A percentile compares a stretch with the other conserved stretches of the same genome.
Conservation (phyloP, 805 yeast genomes). For the Sugiyamaella chiloensis region DNA sequence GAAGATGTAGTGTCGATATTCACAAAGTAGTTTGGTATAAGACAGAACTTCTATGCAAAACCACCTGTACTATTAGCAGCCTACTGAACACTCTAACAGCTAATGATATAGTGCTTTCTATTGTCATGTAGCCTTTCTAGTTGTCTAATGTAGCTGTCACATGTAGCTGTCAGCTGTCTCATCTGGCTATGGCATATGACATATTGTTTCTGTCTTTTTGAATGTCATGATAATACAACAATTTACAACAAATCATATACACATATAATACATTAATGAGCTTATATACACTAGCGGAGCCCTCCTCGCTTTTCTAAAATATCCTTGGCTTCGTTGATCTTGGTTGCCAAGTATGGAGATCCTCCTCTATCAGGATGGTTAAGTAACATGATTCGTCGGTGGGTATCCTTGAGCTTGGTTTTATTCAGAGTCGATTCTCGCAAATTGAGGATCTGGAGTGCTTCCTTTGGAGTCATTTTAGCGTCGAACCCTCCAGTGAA, state of each 20-base stretch:
- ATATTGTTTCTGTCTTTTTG: too few species aligned
- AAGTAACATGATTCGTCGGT: constrained; percentile 70
- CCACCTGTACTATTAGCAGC: too few species aligned
- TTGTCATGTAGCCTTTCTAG: too few species aligned
- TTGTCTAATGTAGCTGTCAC: too few species aligned
- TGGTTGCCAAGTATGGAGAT: constrained; percentile 73
- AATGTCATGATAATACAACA: too few species aligned
- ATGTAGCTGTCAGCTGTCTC: too few species aligned
- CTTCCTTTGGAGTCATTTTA: constrained; percentile 90
- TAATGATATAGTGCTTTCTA: not conserved
- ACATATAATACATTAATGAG: too few species aligned
- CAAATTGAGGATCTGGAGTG: constrained; percentile 75
- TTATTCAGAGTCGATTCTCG: constrained; percentile 38
- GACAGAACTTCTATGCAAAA: too few species aligned
- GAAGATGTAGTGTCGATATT: constrained; percentile 93
- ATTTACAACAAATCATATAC: too few species aligned
- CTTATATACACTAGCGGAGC: constrained; percentile 19
- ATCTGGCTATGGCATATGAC: too few species aligned
- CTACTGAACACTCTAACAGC: not conserved
- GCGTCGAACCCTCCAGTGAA: constrained; percentile 85
- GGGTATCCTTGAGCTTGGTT: constrained; percentile 58
- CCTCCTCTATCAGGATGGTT: constrained; percentile 94
- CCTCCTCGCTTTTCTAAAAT: constrained; percentile 61
- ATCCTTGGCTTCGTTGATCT: constrained; percentile 83
- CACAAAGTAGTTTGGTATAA: constrained; percentile 58